Conservation (phyloP, 257 asterid species). For the Fraxinus quadrangulata region DNA sequence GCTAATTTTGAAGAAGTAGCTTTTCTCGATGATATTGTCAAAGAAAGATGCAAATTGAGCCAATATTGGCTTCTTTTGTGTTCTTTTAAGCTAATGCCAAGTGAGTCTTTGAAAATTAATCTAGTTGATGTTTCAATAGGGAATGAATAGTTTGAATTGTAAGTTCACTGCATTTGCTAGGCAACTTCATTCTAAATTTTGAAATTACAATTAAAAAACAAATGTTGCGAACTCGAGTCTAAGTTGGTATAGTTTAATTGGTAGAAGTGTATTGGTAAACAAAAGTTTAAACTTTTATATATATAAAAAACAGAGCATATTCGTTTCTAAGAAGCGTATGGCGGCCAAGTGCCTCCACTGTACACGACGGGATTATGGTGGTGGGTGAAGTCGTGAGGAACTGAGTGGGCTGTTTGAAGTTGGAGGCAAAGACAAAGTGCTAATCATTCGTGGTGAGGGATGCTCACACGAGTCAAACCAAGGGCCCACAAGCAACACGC, state of each 20-base stretch:
- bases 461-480: neutral
- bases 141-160: neutral
- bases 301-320: too few relatives aligned
- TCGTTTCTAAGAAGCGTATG: neutral
- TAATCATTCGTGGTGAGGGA: neutral
- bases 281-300: too few relatives aligned
- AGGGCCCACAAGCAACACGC: constrained; percentile 5
- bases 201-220: neutral
- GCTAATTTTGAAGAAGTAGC: too few relatives aligned
- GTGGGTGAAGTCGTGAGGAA: neutral
- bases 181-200: neutral
- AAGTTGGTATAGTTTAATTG: too few relatives aligned
- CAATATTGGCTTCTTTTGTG: too few relatives aligned
- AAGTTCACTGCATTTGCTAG: neutral
- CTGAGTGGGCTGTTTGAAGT: neutral
- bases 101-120: neutral
- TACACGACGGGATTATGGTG: neutral
- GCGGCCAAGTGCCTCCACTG: neutral
- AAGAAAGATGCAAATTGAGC: too few relatives aligned
- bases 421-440: neutral
- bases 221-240: neutral
- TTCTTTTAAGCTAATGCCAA: too few relatives aligned
- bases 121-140: neutral
- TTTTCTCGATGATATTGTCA: too few relatives aligned
- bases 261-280: neutral